Base-by-base conservation (phyloP, 768 basidiomycete species). In the Sutorius australiensis region DNA sequence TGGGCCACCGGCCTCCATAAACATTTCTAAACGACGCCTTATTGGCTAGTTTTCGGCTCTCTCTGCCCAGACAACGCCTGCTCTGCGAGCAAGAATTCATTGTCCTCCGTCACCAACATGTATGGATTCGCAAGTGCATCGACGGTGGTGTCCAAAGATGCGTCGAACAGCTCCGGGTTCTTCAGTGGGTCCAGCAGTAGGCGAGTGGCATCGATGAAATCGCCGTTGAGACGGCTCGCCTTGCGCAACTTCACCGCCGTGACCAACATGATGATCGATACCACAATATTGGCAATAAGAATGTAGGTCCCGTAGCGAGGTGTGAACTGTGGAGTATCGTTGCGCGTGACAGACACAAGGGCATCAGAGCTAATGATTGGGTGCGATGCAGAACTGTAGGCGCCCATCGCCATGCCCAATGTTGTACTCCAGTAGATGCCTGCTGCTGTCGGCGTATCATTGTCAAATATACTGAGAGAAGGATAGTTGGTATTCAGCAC, bases 101-200 rank as follows among this genome's bases (percentile, higher is more conserved):
- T 30, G 28, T 44, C 36, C 11, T 48, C 53, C 41, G 14, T 19
- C 14, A 55, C 53, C 11, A 54, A 12, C 39, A 58, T 42, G 24
- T 49, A 54, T 5, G 48, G 57, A 21, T 58, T 34, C 27, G 13
- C 48, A 14, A 42, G 42, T 5, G 37, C 24, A 3, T 48, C 39
- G 19, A 61, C 8, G 6, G 51, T 57, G 17, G 31, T 42, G 0
- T 12, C 8, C 39, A 57, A 11, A 12, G 56, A 41, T 0, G 50
- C 47, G 16, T 61, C 46, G 50, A 61, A 62, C 5, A 58, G 21
- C 9, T 53, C 52, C 7, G 60, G 34, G 9, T 51, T 48, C 50
- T 41, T 51, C 47, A 62, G 1, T 9, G 54, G 41, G 9, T 60
- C 38, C 51, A 62, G 30, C 11, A 63, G 43, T n/a, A 60, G 24